Evolutionary conservation across 176 grass and related monocot genomes (phyloP), one percentile per base, ranked within the genome.

Genomic region (Bromus sterilis): DNA sequence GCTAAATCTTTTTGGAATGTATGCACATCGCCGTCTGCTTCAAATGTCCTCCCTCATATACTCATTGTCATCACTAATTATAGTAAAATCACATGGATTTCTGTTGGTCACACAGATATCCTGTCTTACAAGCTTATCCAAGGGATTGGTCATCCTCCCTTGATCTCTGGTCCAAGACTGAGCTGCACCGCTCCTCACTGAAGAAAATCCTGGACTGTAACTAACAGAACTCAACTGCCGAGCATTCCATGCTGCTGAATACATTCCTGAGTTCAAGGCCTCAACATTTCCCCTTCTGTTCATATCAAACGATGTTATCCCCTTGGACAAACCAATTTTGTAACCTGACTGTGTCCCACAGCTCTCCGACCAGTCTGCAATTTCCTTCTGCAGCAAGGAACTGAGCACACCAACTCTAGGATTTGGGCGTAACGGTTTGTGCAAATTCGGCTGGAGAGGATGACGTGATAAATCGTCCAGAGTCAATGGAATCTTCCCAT

Each of bases 61-160:
- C 23, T 97, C 84, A 44, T 91, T 89, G 28, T 87, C 43, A 23
- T 93, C 86, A 82, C 89, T 91, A 40, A 96, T 33, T 76, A 71
- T 57, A 36, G 90, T 91, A 78, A 91, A 93, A 66, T 93, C 94
- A 29, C 88, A 75, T 53, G 91, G 91, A 37, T 97, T 97, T 87
- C 69, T 87, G 63, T 97, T 97, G 73, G 91, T 82, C 46, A 80
- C 7, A 66, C 91, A 93, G 31, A 89, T 85, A 75, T 90, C 81
- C 80, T 85, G 82, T 36, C 30, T 89, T 41, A 78, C 56, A 43
- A 82, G 67, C 51, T 29, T 82, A 71, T 91, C 79, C 86, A 85
- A 78, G 13, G 79, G 67, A 82, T 83, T 42, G 31, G 25, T 35
- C 55, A 39, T 78, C 75, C 42, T 83, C 32, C 79, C 68, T 44